Evolutionary conservation across 495 filamentous ascomycete genomes (phyloP).

Genomic region (Letharia lupina): DNA sequence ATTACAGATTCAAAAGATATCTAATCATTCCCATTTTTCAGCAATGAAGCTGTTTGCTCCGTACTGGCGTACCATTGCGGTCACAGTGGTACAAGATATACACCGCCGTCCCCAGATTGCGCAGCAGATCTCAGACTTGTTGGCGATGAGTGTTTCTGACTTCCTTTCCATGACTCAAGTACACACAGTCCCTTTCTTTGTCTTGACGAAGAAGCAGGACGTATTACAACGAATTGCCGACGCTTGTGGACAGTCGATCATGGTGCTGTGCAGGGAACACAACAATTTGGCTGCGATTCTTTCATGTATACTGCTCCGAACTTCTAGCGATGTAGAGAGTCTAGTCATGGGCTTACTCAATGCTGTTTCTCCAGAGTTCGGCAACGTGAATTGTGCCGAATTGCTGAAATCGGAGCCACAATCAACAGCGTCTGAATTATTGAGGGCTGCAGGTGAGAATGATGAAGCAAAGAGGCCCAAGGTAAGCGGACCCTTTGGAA

Average conservation of each 20-base stretch:
- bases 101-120: slow-evolving; percentile 71
- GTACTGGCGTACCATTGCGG: slow-evolving; percentile 77
- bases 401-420: slow-evolving; percentile 70
- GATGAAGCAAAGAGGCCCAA: slow-evolving; percentile 51
- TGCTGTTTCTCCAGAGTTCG: slow-evolving; percentile 59
- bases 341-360: slow-evolving; percentile 60
- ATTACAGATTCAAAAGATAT: slow-evolving; percentile 52
- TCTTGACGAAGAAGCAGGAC: slow-evolving; percentile 66
- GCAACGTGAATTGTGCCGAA: slow-evolving; percentile 53
- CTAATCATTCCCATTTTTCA: slow-evolving; percentile 49
- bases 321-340: slow-evolving; percentile 53
- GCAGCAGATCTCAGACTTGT: slow-evolving; percentile 68
- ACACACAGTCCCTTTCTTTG: slow-evolving; percentile 75
- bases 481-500: slow-evolving; percentile 35
- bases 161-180: slow-evolving; percentile 72
- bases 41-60: slow-evolving; percentile 65
- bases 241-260: slow-evolving; percentile 53
- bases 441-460: slow-evolving; percentile 69
- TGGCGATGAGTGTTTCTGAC: slow-evolving; percentile 60
- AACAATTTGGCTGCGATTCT: slow-evolving; percentile 72
- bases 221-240: slow-evolving; percentile 73
- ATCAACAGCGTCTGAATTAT: slow-evolving; percentile 65
- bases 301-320: slow-evolving; percentile 68
- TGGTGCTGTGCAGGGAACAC: slow-evolving; percentile 51
- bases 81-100: slow-evolving; percentile 71